Conservation (phyloP, 2,329 filamentous ascomycete genomes). For the Fusarium sarcochroum region DNA sequence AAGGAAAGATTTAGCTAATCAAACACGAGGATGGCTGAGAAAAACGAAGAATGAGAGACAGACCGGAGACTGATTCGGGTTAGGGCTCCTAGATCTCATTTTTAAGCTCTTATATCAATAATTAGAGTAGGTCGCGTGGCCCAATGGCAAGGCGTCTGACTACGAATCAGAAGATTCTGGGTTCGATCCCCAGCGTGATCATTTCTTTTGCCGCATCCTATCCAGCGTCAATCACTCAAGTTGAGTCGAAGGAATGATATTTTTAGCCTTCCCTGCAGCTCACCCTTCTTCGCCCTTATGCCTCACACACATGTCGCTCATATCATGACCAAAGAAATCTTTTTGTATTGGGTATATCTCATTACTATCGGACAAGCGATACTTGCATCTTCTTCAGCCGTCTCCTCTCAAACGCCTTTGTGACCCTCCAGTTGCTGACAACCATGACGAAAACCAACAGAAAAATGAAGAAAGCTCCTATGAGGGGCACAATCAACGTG, state of each 20-base stretch:
- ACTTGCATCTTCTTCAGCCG: conserved; percentile 33
- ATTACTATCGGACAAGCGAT: neutral
- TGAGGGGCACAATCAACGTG: conserved; percentile 32
- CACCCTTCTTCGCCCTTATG: too few relatives aligned
- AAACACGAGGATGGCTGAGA: too few relatives aligned
- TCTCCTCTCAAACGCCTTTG: conserved; percentile 29
- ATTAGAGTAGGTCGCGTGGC: conserved; percentile 26
- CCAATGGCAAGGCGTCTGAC: conserved; percentile 42
- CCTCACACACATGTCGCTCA: neutral
- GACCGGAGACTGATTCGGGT: too few relatives aligned
- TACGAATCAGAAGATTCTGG: conserved; percentile 43
- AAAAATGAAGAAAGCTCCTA: conserved; percentile 29
- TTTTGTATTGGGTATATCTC: neutral
- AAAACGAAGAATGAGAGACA: too few relatives aligned
- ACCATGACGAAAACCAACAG: conserved; percentile 35
- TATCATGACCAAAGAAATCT: neutral
- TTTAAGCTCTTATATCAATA: neutral
- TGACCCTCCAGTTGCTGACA: conserved; percentile 34
- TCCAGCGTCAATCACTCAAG: too few relatives aligned
- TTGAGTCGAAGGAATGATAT: too few relatives aligned
- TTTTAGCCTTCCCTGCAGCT: too few relatives aligned
- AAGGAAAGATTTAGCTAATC: too few relatives aligned
- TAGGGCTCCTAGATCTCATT: too few relatives aligned
- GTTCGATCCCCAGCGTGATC: conserved; percentile 41
- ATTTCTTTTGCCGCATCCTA: neutral